These are phyloP conservation scores for Kluyveromyces dobzhanskii DNA, from an alignment of 805 yeast species.

Conservation along the genomic window DNA sequence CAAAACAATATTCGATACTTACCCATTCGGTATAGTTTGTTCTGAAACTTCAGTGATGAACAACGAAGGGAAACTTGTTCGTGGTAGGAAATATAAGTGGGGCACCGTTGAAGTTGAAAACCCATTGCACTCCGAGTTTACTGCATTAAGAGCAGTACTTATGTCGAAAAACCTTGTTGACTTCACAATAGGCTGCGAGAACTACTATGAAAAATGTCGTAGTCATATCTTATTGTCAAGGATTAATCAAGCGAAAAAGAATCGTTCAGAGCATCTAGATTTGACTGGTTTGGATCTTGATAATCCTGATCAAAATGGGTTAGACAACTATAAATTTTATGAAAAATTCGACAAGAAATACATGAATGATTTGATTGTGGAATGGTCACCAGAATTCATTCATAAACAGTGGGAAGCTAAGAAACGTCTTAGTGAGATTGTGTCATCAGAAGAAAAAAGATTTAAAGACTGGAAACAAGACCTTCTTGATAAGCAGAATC, in stretches of 20 bases:
- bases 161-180: constrained; percentile 70
- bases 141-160: constrained; percentile 51
- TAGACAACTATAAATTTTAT: constrained; percentile 34
- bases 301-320: constrained; percentile 23
- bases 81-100: constrained; percentile 79
- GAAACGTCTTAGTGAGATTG: constrained; percentile 35
- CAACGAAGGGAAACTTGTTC: constrained; percentile 40
- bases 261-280: constrained; percentile 5
- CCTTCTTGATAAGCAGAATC: constrained; percentile 45
- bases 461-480: constrained; percentile 57
- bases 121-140: constrained; percentile 68
- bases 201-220: constrained; percentile 66
- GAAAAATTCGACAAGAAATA: constrained; percentile 29
- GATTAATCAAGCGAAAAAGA: constrained; percentile 21
- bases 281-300: constrained; percentile 17
- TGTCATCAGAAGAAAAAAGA: constrained; percentile 43
- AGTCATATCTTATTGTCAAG: constrained; percentile 46
- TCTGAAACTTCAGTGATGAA: constrained; percentile 43
- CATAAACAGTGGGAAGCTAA: constrained; percentile 38
- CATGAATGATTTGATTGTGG: constrained; percentile 34
- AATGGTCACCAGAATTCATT: constrained; percentile 39
- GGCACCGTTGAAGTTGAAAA: constrained; percentile 82
- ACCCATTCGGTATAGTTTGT: constrained; percentile 70
- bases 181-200: constrained; percentile 65
- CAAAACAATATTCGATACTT: constrained; percentile 31